Base-by-base conservation (phyloP, 2,329 filamentous ascomycete genomes). In the Talaromyces funiculosus region DNA sequence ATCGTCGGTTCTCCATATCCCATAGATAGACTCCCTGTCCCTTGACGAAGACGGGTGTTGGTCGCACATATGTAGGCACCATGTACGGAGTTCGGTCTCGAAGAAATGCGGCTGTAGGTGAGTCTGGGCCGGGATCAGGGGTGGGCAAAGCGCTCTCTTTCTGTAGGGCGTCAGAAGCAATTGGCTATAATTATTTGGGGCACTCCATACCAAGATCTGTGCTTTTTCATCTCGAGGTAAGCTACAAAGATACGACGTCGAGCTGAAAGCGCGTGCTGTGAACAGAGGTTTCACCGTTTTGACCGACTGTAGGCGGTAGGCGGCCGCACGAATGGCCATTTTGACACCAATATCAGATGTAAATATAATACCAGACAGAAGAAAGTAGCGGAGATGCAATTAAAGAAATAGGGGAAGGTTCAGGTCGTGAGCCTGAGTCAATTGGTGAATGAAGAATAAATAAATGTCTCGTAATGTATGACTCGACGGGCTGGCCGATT, bases 31-130 rank as follows among this genome's bases (percentile, higher is more conserved):
- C 92, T 2, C 94, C 94, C 72, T 91, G 81, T 64, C 92, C 94
- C 73, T 87, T 90, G 61, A 92, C 86, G 75, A 99, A 97, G 71
- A 97, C 90, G 2, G 92, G 91, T 47, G 89, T 83, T 53, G 94
- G 93, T 26, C 94, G 90, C 57, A 91, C 86, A 76, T 99, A 99
- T 57, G 94, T 99, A 2, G 92, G 88, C 29, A 99, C 90, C 93
- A 99, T 97, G 77, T 87, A 97, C 3, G 90, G 89, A 33, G 87
- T 83, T 69, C 92, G 86, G 63, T 90, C 85, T 66, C 85, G 82
- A 65, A 96, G 85, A 62, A 96, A 83, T 31, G 86, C 82, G 35
- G 86, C 84, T 65, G 90, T 95, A 67, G 85, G 79, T 0, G 91
- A 94, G 74, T 91, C 88, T 53, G 84, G 69, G 14, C 86, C 71